phyloP scores from a whole-genome alignment of 2,329 filamentous ascomycete genomes.

The Trichoderma aggressivum region DNA sequence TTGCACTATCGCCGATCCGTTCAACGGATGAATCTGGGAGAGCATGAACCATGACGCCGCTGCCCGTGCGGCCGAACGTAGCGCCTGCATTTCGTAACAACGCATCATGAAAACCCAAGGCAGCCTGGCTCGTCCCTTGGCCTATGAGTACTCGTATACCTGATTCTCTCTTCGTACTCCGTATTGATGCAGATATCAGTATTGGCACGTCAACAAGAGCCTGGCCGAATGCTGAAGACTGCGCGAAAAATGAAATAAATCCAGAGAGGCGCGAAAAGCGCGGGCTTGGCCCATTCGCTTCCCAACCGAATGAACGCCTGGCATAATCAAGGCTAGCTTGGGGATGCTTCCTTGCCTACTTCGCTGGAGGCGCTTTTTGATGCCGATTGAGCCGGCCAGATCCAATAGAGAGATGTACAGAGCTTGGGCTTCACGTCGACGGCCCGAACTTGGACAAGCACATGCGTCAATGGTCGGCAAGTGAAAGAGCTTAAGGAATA shows the following conservation, averaged over 20 bases:
- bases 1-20: neutral
- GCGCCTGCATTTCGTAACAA: neutral
- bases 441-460: neutral
- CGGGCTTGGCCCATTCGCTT: neutral
- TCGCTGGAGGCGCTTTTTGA: neutral
- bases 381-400: conserved; percentile 5
- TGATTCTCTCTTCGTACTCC: neutral
- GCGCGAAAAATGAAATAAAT: neutral
- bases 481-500: conserved; percentile 4
- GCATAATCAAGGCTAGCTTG: neutral
- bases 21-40: neutral
- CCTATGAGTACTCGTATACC: no score
- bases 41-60: neutral
- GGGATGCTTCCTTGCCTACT: neutral
- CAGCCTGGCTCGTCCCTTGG: neutral
- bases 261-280: conserved; percentile 7
- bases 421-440: neutral
- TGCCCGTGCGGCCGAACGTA: neutral
- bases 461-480: neutral
- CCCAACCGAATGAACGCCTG: neutral
- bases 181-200: neutral
- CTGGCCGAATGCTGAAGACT: neutral
- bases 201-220: neutral
- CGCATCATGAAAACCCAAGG: neutral
- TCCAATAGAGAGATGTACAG: neutral